These are phyloP conservation scores for Parmelia sp. DNA, from an alignment of 495 filamentous ascomycete species.

Conservation along the genomic window DNA sequence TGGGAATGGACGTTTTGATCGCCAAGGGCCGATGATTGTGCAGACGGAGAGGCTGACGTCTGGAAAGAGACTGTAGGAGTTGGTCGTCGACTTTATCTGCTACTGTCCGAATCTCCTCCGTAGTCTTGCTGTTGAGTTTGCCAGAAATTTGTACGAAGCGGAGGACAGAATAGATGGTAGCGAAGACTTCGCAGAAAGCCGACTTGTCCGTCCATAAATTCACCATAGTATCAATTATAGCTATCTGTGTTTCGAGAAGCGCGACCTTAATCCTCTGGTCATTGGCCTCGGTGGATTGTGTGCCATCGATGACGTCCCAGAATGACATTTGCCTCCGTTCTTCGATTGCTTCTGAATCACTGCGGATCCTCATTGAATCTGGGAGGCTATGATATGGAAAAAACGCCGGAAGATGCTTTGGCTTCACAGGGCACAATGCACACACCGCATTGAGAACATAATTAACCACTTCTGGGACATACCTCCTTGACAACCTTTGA, in stretches of 20 bases:
- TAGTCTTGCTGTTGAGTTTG: constrained; percentile 39
- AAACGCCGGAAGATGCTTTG: constrained; percentile 38
- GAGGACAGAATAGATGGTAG: constrained; percentile 51
- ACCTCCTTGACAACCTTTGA: constrained; percentile 72
- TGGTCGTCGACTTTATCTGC: constrained; percentile 34
- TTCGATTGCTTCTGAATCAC: constrained; percentile 25
- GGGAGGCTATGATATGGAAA: constrained; percentile 59
- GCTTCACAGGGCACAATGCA: constrained; percentile 52
- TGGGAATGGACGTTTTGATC: constrained; percentile 83
- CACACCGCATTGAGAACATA: constrained; percentile 73
- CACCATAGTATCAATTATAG: constrained; percentile 53
- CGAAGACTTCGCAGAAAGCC: constrained; percentile 70
- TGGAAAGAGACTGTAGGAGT: constrained; percentile 50
- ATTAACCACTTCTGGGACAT: constrained; percentile 79
- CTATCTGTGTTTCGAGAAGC: constrained; percentile 50
- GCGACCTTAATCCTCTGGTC: constrained; percentile 50
- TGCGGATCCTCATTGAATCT: constrained; percentile 44
- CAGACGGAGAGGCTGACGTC: constrained; percentile 72
- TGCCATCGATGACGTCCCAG: constrained; percentile 45
- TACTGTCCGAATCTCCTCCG: constrained; percentile 7
- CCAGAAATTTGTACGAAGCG: constrained; percentile 42
- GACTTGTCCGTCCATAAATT: constrained; percentile 58
- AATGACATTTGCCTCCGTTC: constrained; percentile 36
- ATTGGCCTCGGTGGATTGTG: constrained; percentile 26
- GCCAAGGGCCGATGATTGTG: constrained; percentile 85